A percentile compares a stretch with the other conserved stretches of the same genome.
Conservation (phyloP, 1,284 basidiomycete genomes). For the Heliocybe sulcata region DNA sequence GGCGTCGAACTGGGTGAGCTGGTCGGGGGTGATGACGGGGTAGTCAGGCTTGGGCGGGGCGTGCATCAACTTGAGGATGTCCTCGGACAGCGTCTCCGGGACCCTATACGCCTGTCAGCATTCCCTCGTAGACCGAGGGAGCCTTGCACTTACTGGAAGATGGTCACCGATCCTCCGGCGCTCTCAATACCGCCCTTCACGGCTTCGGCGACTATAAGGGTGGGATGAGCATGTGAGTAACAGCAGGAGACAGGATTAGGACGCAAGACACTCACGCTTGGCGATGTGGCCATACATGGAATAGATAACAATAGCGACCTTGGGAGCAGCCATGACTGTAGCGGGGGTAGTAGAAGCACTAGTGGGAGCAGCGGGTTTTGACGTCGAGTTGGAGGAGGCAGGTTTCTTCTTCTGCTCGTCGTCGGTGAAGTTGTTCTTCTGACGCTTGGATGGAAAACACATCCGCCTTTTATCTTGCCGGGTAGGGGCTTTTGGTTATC, state of each 20-base stretch:
- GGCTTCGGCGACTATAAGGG: constrained; percentile 64
- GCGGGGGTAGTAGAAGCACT: neutral
- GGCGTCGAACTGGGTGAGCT: constrained; percentile 62
- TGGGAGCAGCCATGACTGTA: constrained; percentile 27
- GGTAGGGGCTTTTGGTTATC: neutral
- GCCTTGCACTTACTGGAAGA: constrained; percentile 56
- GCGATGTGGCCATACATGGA: constrained; percentile 77
- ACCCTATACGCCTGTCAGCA: constrained; percentile 36
- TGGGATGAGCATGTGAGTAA: constrained; percentile 3
- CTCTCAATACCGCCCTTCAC: constrained; percentile 66
- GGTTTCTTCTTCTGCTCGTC: neutral
- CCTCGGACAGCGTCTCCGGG: constrained; percentile 78
- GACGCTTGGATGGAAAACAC: constrained; percentile 2
- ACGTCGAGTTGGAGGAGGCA: neutral
- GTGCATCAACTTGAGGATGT: constrained; percentile 72
- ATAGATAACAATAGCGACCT: constrained; percentile 80
- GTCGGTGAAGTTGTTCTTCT: constrained; percentile 1
- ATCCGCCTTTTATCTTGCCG: constrained; percentile 1
- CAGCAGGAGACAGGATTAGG: neutral
- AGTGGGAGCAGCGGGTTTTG: neutral
- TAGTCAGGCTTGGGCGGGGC: constrained; percentile 69
- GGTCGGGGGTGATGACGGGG: constrained; percentile 62
- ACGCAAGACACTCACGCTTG: constrained; percentile 40
- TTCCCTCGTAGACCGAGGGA: neutral
- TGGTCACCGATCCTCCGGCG: constrained; percentile 66